phyloP scores from a whole-genome alignment of 305 asterid genomes.

The Solanum chacoense region DNA sequence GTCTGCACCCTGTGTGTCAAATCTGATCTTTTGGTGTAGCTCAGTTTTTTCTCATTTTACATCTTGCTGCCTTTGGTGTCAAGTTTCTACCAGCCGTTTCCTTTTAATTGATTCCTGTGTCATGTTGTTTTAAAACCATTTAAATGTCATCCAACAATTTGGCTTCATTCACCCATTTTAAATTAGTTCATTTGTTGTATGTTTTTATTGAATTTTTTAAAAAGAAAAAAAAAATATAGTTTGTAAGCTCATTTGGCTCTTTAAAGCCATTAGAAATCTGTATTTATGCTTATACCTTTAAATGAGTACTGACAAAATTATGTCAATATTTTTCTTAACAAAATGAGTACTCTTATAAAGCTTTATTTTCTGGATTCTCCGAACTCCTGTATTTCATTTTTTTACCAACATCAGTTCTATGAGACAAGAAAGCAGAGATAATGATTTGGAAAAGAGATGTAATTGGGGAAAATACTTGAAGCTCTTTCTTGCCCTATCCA shows the following conservation, averaged over 20 bases:
- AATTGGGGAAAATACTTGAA: not conserved
- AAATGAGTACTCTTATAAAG: not conserved
- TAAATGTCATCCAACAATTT: not conserved
- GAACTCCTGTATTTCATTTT: not conserved
- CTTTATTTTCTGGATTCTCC: not conserved
- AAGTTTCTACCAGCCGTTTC: not conserved
- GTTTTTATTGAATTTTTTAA: not conserved
- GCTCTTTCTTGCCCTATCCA: not conserved
- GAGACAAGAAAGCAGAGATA: not conserved
- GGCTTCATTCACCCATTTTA: not conserved
- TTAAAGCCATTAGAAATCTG: not conserved
- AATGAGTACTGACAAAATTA: not conserved
- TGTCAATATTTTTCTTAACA: not conserved
- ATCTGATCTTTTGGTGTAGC: not conserved
- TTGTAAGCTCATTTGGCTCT: not conserved
- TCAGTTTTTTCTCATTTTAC: not conserved
- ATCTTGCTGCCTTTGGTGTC: not conserved
- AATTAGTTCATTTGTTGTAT: not conserved
- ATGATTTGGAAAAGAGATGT: not conserved
- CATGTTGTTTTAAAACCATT: not conserved
- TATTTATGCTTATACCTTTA: not conserved
- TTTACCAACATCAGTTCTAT: not conserved
- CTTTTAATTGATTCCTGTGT: not conserved
- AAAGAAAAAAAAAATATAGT: not conserved
- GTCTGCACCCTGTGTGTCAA: not conserved